These are phyloP conservation scores for Eimeria acervulina DNA, from an alignment of 169 alveolate species.

Conservation along the genomic window DNA sequence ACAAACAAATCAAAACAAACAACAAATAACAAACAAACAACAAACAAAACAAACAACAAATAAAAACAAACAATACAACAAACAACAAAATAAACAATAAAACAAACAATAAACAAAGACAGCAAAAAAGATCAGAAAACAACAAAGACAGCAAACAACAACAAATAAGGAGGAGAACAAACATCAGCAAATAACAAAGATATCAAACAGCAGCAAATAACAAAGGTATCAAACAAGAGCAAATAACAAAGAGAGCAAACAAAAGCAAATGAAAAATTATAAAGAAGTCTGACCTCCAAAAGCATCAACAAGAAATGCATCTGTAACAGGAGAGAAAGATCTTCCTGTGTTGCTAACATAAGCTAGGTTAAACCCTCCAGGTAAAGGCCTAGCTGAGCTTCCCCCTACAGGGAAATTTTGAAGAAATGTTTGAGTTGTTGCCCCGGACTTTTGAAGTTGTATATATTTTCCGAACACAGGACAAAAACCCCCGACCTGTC, in stretches of 20 bases:
- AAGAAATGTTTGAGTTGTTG: conserved; percentile 1
- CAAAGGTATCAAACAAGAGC: background rate
- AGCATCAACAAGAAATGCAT: background rate
- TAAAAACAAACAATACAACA: background rate
- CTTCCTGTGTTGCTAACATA: conserved; percentile 18
- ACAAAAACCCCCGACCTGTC: conserved; percentile 61
- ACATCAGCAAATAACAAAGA: too few species aligned
- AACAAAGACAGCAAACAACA: too few species aligned
- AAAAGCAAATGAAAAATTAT: background rate
- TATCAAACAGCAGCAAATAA: background rate
- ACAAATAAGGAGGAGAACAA: too few species aligned
- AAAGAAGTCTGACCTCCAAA: conserved; percentile 4
- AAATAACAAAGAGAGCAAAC: background rate
- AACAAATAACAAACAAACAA: background rate
- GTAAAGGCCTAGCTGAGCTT: conserved; percentile 24
- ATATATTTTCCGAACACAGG: conserved; percentile 71
- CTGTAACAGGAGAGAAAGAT: conserved; percentile 62
- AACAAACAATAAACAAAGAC: too few species aligned
- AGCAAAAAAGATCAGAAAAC: too few species aligned
- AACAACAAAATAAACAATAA: too few species aligned
- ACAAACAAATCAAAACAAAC: too few species aligned
- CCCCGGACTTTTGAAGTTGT: background rate
- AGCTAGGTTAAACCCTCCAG: conserved; percentile 75
- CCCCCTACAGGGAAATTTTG: conserved; percentile 39
- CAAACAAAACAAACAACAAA: too few species aligned